Conservation (phyloP, 2,329 filamentous ascomycete species). For the Hypoxylon sp. region DNA sequence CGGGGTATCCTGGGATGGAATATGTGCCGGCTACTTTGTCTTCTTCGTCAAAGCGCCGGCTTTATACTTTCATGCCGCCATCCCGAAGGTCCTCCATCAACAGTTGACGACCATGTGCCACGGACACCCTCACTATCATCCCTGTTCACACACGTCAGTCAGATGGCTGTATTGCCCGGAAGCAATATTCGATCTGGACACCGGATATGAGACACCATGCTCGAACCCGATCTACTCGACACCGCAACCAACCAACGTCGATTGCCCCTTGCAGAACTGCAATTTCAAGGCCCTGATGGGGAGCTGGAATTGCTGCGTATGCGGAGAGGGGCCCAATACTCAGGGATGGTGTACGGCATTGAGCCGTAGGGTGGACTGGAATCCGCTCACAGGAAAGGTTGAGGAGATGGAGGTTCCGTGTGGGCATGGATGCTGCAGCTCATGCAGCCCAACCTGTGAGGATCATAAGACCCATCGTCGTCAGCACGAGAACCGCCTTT, state of each 20-base stretch:
- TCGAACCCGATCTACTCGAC: slow-evolving; percentile 61
- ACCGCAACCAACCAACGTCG: slow-evolving; percentile 58
- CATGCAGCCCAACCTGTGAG: slow-evolving; percentile 61
- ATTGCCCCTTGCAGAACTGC: slow-evolving; percentile 65
- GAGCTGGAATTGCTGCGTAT: slow-evolving; percentile 67
- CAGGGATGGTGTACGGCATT: slow-evolving; percentile 65
- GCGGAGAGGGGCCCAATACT: slow-evolving; percentile 63
- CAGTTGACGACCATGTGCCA: slow-evolving; percentile 61
- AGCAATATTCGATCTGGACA: slow-evolving; percentile 62
- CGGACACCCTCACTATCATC: slow-evolving; percentile 65
- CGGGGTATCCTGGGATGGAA: slow-evolving; percentile 22
- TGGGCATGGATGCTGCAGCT: slow-evolving; percentile 66
- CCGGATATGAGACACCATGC: slow-evolving; percentile 64
- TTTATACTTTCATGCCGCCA: slow-evolving; percentile 20
- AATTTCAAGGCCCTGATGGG: slow-evolving; percentile 63
- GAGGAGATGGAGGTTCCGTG: slow-evolving; percentile 59
- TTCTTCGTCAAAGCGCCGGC: slow-evolving; percentile 20
- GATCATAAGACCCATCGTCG: slow-evolving; percentile 23
- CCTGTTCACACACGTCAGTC: slow-evolving; percentile 67
- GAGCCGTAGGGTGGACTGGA: slow-evolving; percentile 45
- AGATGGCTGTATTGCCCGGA: slow-evolving; percentile 67
- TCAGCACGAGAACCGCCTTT: slow-evolving; percentile 8
- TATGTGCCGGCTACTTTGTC: slow-evolving; percentile 6
- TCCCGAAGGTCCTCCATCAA: slow-evolving; percentile 5
- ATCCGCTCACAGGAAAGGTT: slow-evolving; percentile 45